Evolutionary conservation across 768 basidiomycete species (phyloP).

Genomic region (Pisolithus tinctorius): DNA sequence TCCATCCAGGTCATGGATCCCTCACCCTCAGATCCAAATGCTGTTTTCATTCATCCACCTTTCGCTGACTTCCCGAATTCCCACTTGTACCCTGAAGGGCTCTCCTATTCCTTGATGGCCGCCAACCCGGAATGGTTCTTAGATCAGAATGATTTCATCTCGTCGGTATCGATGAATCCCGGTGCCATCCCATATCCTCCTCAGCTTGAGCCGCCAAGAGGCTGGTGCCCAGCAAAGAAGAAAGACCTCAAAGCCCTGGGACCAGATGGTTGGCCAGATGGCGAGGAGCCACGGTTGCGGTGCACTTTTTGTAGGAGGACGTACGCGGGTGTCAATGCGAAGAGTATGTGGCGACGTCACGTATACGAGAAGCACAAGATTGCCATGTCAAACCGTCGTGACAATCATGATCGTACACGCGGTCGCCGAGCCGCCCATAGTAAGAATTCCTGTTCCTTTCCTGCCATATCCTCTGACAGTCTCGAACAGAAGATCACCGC

Average conservation of each 20-base stretch:
- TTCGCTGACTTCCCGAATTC: slow-evolving; percentile 62
- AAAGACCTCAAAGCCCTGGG: slow-evolving; percentile 68
- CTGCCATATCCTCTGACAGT: slow-evolving; percentile 13
- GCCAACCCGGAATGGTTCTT: slow-evolving; percentile 78
- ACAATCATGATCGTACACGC: slow-evolving; percentile 56
- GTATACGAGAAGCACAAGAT: slow-evolving; percentile 89
- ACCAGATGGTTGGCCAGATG: slow-evolving; percentile 69
- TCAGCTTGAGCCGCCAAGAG: slow-evolving; percentile 74
- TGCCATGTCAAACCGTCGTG: slow-evolving; percentile 82
- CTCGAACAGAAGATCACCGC: slow-evolving; percentile 52
- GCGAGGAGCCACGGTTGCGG: slow-evolving; percentile 70
- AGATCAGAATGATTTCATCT: slow-evolving; percentile 55
- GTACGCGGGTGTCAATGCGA: slow-evolving; percentile 82
- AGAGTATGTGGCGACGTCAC: slow-evolving; percentile 88
- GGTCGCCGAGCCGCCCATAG: slow-evolving; percentile 56
- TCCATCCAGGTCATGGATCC: slow-evolving; percentile 62
- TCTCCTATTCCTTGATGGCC: slow-evolving; percentile 67
- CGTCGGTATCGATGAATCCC: slow-evolving; percentile 38
- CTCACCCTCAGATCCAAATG: slow-evolving; percentile 53
- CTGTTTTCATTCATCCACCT: slow-evolving; percentile 70
- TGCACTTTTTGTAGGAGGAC: slow-evolving; percentile 82
- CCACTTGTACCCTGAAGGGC: slow-evolving; percentile 54
- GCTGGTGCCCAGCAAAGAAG: slow-evolving; percentile 85
- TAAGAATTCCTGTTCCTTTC: slow-evolving; percentile 31
- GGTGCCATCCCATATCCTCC: slow-evolving; percentile 66